phyloP scores from a whole-genome alignment of 805 yeast genomes.

The Komagataella populi region DNA sequence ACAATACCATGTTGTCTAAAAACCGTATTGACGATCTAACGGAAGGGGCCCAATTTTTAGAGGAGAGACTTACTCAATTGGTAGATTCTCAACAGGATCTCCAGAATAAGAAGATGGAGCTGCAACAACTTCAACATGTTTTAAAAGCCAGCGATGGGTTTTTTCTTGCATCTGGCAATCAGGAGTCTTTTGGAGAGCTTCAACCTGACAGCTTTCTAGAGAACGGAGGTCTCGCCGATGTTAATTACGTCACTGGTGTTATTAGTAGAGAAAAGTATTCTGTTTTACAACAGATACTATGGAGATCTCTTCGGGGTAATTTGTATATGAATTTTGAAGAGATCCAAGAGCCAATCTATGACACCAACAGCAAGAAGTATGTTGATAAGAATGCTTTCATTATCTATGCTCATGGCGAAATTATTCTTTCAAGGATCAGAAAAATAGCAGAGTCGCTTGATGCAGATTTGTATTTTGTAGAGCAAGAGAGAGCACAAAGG shows the following conservation, averaged over 20 bases:
- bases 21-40: slow-evolving; percentile 49
- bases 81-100: slow-evolving; percentile 56
- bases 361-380: slow-evolving; percentile 37
- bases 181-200: slow-evolving; percentile 6
- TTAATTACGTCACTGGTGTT: slow-evolving; percentile 65
- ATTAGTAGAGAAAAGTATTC: slow-evolving; percentile 58
- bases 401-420: slow-evolving; percentile 82
- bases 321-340: slow-evolving; percentile 65
- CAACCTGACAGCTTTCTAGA: slow-evolving; percentile 23
- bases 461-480: slow-evolving; percentile 60
- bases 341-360: slow-evolving; percentile 56
- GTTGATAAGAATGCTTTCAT: slow-evolving; percentile 74
- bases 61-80: slow-evolving; percentile 61
- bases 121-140: slow-evolving; percentile 62
- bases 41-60: slow-evolving; percentile 50
- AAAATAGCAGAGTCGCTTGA: slow-evolving; percentile 85
- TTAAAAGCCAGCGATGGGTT: slow-evolving; percentile 35
- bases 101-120: slow-evolving; percentile 43
- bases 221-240: slow-evolving; percentile 22
- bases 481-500: slow-evolving; percentile 24
- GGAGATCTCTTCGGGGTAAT: slow-evolving; percentile 92
- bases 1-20: neutral
- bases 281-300: slow-evolving; percentile 66
- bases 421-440: slow-evolving; percentile 57
- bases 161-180: slow-evolving; percentile 15